A percentile compares a stretch with the other conserved stretches of the same genome.
phyloP scores from a whole-genome alignment of 179 eudicot genomes.

The Kewa caespitosa region DNA sequence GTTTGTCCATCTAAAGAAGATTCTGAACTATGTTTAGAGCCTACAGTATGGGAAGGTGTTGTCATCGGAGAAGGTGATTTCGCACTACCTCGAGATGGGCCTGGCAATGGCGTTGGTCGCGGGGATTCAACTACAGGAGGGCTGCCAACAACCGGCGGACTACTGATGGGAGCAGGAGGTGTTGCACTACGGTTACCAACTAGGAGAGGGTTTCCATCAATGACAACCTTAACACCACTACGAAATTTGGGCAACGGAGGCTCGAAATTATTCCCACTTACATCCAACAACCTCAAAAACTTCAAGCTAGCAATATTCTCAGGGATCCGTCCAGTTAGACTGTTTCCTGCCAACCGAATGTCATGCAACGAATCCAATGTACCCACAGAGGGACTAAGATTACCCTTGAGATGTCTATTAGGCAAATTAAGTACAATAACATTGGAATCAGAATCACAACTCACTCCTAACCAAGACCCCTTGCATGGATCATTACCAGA shows the following conservation, averaged over 20 bases:
- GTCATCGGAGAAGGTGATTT: slow-evolving; percentile 24
- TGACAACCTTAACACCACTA: slow-evolving; percentile 37
- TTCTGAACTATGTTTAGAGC: slow-evolving; percentile 14
- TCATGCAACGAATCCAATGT: slow-evolving; percentile 40
- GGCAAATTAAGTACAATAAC: slow-evolving; percentile 53
- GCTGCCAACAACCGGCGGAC: slow-evolving; percentile 26
- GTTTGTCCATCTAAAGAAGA: slow-evolving; percentile 11
- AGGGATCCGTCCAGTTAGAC: slow-evolving; percentile 44
- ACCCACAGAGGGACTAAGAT: slow-evolving; percentile 52
- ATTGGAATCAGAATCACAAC: slow-evolving; percentile 41
- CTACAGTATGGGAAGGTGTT: slow-evolving; percentile 17
- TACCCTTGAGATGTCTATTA: slow-evolving; percentile 51
- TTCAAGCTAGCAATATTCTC: slow-evolving; percentile 38
- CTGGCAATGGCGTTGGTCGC: slow-evolving; percentile 22
- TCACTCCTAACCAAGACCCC: slow-evolving; percentile 59
- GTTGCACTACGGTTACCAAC: slow-evolving; percentile 20
- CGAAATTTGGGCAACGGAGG: slow-evolving; percentile 58
- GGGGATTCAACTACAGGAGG: slow-evolving; percentile 21
- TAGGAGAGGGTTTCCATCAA: slow-evolving; percentile 45
- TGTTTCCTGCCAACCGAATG: slow-evolving; percentile 46
- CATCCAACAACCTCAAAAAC: slow-evolving; percentile 54
- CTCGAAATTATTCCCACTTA: slow-evolving; percentile 45
- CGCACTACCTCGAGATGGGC: slow-evolving; percentile 14
- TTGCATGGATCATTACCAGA: slow-evolving; percentile 66
- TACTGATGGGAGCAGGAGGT: slow-evolving; percentile 27